Conservation (phyloP, 768 basidiomycete species). For the Kwoniella sp. region DNA sequence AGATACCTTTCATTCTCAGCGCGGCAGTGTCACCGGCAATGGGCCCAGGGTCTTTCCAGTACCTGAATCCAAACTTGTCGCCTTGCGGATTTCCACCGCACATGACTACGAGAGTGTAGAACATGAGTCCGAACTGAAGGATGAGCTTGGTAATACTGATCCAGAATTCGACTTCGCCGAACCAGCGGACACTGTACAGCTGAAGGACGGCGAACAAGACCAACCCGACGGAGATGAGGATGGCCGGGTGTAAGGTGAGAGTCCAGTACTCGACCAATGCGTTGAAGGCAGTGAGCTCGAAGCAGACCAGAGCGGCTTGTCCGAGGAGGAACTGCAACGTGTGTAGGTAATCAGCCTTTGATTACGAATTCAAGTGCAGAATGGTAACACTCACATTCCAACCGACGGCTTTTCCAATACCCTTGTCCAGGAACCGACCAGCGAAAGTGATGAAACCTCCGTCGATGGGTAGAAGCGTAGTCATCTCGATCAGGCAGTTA, state of each 20-base stretch:
- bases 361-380: too few species aligned
- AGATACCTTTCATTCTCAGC: conserved; percentile 22
- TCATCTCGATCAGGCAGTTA: conserved; percentile 31
- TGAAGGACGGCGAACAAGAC: conserved; percentile 15
- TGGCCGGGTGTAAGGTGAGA: conserved; percentile 16
- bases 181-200: conserved; percentile 21
- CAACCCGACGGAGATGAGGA: conserved; percentile 53
- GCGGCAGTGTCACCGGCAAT: conserved; percentile 11
- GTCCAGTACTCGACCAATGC: conserved; percentile 30
- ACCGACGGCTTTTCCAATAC: conserved; percentile 34
- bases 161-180: conserved; percentile 34
- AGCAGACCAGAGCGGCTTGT: conserved; percentile 26
- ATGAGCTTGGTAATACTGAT: conserved; percentile 55
- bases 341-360: too few species aligned
- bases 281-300: conserved; percentile 31
- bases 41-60: conserved; percentile 32
- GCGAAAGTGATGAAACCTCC: conserved; percentile 32
- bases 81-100: conserved; percentile 59
- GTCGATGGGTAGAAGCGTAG: conserved; percentile 27
- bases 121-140: conserved; percentile 61
- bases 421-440: conserved; percentile 23
- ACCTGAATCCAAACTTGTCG: conserved; percentile 58
- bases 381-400: conserved; percentile 39
- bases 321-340: conserved; percentile 7
- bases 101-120: conserved; percentile 64